Percentiles rank a stretch among this genome's conserved stretches.
These are phyloP conservation scores for Sporothrix curviconia DNA, from an alignment of 2,329 filamentous ascomycete genomes.

Conservation along the genomic window DNA sequence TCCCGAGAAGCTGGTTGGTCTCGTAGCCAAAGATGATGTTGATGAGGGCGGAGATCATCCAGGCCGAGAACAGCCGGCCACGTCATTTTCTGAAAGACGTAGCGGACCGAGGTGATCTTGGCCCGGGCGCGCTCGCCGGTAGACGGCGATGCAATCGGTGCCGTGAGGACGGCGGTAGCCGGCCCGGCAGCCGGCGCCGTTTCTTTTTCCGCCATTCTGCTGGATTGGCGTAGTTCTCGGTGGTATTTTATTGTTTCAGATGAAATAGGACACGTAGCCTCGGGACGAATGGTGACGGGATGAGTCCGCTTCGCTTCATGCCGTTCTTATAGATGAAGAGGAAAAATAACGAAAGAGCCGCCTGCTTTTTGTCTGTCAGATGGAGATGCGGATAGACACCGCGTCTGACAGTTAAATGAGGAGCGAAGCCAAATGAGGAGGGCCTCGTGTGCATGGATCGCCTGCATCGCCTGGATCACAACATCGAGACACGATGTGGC, in stretches of 20 bases:
- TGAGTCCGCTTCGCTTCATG: too few relatives aligned
- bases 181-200: background rate
- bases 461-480: conserved; percentile 3
- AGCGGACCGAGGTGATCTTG: conserved; percentile 4
- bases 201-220: background rate
- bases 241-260: too few relatives aligned
- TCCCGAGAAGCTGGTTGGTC: conserved; percentile 10
- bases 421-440: too few relatives aligned
- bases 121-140: background rate
- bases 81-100: conserved; percentile 12
- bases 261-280: too few relatives aligned
- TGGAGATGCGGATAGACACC: too few relatives aligned
- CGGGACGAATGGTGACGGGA: too few relatives aligned
- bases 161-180: background rate
- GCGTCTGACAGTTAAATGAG: too few relatives aligned
- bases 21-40: conserved; percentile 14
- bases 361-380: too few relatives aligned
- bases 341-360: too few relatives aligned
- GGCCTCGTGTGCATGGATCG: too few relatives aligned
- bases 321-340: too few relatives aligned
- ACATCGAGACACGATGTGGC: conserved; percentile 5
- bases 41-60: conserved; percentile 12
- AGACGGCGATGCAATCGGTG: background rate
- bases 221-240: background rate
- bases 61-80: conserved; percentile 10